Conservation (phyloP, 768 basidiomycete genomes). For the Termitomyces titanicus region DNA sequence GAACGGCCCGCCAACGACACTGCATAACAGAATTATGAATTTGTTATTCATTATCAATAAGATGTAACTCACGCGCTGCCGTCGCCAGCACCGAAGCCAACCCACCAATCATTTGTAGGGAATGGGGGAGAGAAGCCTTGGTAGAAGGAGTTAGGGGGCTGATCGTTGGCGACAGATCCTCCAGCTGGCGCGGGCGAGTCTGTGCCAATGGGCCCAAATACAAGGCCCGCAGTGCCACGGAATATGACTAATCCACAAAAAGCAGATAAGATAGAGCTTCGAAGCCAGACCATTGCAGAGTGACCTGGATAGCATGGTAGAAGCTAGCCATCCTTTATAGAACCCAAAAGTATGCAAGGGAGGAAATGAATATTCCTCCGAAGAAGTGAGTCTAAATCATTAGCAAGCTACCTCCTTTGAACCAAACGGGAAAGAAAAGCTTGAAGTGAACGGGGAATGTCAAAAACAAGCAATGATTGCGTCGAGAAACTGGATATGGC, state of each 20-base stretch:
- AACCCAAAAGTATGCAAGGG: neutral
- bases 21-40: slow-evolving; percentile 4
- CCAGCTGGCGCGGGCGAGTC: slow-evolving; percentile 22
- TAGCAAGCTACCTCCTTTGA: neutral
- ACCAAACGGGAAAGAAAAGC: slow-evolving; percentile 2
- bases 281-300: slow-evolving; percentile 11
- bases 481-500: neutral
- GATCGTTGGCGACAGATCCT: slow-evolving; percentile 21
- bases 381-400: neutral
- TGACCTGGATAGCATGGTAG: neutral
- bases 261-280: slow-evolving; percentile 1
- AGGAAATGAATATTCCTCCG: slow-evolving; percentile 2
- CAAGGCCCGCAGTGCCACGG: slow-evolving; percentile 5
- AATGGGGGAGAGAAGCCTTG: slow-evolving; percentile 29
- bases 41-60: neutral
- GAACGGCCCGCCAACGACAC: slow-evolving; percentile 28
- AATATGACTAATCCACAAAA: slow-evolving; percentile 1
- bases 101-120: slow-evolving; percentile 34
- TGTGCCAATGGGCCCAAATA: slow-evolving; percentile 25
- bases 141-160: slow-evolving; percentile 30
- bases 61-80: slow-evolving; percentile 18
- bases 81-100: slow-evolving; percentile 26
- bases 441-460: neutral
- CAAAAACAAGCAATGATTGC: neutral
- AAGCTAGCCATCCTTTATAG: slow-evolving; percentile 9